These are phyloP conservation scores for Didymellaceae sp. DNA, from an alignment of 2,329 filamentous ascomycete genomes.

Conservation along the genomic window DNA sequence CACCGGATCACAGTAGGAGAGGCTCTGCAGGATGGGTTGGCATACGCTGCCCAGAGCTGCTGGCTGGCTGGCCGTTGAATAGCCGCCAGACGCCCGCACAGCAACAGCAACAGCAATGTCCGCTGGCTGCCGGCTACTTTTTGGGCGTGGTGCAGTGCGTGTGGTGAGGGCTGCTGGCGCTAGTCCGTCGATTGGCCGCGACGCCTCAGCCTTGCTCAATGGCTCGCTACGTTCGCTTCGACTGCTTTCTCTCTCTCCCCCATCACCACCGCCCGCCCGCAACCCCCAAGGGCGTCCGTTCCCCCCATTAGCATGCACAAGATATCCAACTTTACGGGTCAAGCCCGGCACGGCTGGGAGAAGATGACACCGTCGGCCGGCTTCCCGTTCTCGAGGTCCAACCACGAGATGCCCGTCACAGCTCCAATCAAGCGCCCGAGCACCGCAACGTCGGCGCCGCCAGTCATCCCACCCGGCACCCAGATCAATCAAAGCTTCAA, in stretches of 20 bases:
- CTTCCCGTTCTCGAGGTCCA: constrained; percentile 68
- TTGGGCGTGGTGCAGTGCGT: constrained; percentile 5
- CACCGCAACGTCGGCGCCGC: constrained; percentile 56
- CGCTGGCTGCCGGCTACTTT: constrained; percentile 5
- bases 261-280: constrained; percentile 31
- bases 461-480: constrained; percentile 74
- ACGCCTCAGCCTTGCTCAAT: constrained; percentile 24
- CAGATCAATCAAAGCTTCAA: constrained; percentile 96
- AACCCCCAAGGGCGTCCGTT: constrained; percentile 38
- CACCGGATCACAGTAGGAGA: not conserved
- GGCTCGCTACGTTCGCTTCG: constrained; percentile 23
- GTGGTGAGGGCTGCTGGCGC: constrained; percentile 8
- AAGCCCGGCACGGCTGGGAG: constrained; percentile 71
- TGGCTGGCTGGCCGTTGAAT: not conserved
- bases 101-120: not conserved
- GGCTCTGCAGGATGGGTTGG: constrained; percentile 2
- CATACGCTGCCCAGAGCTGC: not conserved
- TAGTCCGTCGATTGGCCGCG: constrained; percentile 13
- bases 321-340: constrained; percentile 71
- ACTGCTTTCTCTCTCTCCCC: constrained; percentile 28
- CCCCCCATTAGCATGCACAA: constrained; percentile 63
- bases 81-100: too few relatives aligned
- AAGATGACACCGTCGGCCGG: constrained; percentile 67
- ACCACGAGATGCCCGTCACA: constrained; percentile 60
- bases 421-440: constrained; percentile 64